Percentiles rank a stretch among this genome's conserved stretches.
Evolutionary conservation across 2,329 filamentous ascomycete species (phyloP).

Genomic region (Lachnellula cervina): DNA sequence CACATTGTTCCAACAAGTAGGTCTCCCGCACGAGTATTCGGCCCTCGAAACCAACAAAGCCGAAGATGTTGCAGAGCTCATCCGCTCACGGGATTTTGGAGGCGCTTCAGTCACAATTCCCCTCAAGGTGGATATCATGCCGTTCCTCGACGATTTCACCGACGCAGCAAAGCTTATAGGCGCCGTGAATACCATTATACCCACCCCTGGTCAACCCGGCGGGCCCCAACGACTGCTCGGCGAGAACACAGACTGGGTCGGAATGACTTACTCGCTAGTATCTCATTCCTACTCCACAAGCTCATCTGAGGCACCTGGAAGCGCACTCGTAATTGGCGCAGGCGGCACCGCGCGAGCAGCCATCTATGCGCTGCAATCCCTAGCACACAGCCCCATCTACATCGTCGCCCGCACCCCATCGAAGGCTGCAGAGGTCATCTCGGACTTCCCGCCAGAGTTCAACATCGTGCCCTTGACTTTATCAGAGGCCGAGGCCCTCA

Average conservation of each 20-base stretch:
- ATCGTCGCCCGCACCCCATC: constrained; percentile 70
- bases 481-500: constrained; percentile 45
- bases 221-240: constrained; percentile 56
- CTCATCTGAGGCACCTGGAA: constrained; percentile 33
- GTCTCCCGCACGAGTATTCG: constrained; percentile 80
- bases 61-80: constrained; percentile 56
- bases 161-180: constrained; percentile 78
- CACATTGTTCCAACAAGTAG: constrained; percentile 67
- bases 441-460: constrained; percentile 70
- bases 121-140: constrained; percentile 83
- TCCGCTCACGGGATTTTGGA: constrained; percentile 72
- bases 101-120: constrained; percentile 96
- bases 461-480: constrained; percentile 60
- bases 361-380: constrained; percentile 77
- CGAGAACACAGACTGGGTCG: constrained; percentile 93
- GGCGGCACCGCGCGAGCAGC: constrained; percentile 91
- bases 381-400: constrained; percentile 83
- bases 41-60: constrained; percentile 68
- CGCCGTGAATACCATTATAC: constrained; percentile 90
- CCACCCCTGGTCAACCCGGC: constrained; percentile 39
- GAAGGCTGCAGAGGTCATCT: constrained; percentile 63
- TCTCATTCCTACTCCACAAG: constrained; percentile 23
- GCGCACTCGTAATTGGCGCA: constrained; percentile 80
- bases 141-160: constrained; percentile 72
- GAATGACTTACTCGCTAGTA: constrained; percentile 74